Evolutionary conservation across 148 eudicot species (phyloP).

Genomic region (Vaccinium macrocarpon): DNA sequence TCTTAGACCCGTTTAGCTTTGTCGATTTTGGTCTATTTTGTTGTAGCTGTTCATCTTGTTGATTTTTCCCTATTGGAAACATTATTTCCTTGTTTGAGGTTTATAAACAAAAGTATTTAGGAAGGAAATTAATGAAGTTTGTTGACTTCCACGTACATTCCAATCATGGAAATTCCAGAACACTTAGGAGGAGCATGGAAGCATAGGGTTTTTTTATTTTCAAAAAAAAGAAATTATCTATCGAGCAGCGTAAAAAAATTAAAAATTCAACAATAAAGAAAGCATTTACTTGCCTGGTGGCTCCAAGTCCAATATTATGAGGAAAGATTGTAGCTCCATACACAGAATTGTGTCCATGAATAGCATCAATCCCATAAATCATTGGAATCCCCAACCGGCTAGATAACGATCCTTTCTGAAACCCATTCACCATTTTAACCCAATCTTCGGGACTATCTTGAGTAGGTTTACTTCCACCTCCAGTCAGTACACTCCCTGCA

Average conservation of each 20-base stretch:
- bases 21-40: too few relatives aligned
- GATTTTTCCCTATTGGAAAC: too few relatives aligned
- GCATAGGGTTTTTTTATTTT: background rate
- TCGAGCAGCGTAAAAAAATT: background rate
- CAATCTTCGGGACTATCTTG: conserved; percentile 65
- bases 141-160: background rate
- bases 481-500: conserved; percentile 78
- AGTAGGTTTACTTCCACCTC: conserved; percentile 76
- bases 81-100: too few relatives aligned
- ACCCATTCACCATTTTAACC: conserved; percentile 67
- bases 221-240: background rate
- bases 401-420: conserved; percentile 63
- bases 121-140: background rate
- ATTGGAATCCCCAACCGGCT: conserved; percentile 77
- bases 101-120: background rate
- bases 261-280: background rate
- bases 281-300: conserved; percentile 51
- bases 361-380: conserved; percentile 50
- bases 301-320: conserved; percentile 58
- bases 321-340: background rate
- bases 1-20: too few relatives aligned
- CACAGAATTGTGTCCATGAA: conserved; percentile 5
- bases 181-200: background rate
- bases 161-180: background rate
- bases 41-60: too few relatives aligned